Evolutionary conservation across 805 yeast genomes (phyloP).

Genomic region (Kazachstania martiniae): DNA sequence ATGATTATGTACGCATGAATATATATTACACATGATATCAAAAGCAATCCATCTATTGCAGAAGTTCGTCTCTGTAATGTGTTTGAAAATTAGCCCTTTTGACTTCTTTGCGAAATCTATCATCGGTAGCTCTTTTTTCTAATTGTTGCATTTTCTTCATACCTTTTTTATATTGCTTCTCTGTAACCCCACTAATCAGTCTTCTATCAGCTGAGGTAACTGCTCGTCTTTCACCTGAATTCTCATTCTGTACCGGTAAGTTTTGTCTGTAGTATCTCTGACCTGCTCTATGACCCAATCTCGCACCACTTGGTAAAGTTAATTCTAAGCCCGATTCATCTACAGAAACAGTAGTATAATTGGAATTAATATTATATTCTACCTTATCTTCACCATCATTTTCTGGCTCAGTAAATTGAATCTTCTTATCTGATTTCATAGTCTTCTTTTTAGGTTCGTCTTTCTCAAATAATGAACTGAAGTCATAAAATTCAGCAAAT

Average conservation of each 20-base stretch:
- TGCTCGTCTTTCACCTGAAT: conserved; percentile 47
- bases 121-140: conserved; percentile 36
- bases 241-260: conserved; percentile 32
- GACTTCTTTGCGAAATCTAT: conserved; percentile 39
- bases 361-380: conserved; percentile 21
- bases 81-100: conserved; percentile 72
- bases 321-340: conserved; percentile 53
- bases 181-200: conserved; percentile 44
- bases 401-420: conserved; percentile 22
- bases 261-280: conserved; percentile 64
- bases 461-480: conserved; percentile 44
- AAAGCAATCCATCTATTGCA: conserved; percentile 23
- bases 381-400: conserved; percentile 21
- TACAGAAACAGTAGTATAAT: conserved; percentile 30
- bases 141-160: conserved; percentile 34
- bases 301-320: conserved; percentile 64
- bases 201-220: conserved; percentile 69
- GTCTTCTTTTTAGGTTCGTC: conserved; percentile 11
- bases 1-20: background rate
- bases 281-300: conserved; percentile 73
- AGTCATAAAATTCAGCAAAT: conserved; percentile 76
- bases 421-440: conserved; percentile 19
- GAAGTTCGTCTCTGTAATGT: conserved; percentile 69
- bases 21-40: background rate
- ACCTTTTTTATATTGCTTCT: conserved; percentile 44